These are phyloP conservation scores for Xylaria venustula DNA, from an alignment of 495 filamentous ascomycete genomes.

Conservation along the genomic window DNA sequence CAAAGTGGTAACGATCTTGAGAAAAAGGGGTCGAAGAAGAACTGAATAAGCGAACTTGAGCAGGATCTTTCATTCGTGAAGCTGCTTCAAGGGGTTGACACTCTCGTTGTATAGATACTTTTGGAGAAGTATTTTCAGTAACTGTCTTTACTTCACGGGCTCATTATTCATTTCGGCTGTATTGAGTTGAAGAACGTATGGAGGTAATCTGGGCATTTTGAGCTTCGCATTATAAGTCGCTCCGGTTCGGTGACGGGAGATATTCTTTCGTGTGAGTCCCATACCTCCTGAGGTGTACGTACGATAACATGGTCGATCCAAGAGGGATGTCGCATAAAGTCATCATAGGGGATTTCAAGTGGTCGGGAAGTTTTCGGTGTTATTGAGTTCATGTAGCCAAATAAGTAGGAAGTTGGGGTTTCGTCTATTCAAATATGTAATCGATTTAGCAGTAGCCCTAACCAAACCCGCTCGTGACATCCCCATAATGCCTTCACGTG, in stretches of 20 bases:
- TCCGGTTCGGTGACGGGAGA: background rate
- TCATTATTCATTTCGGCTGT: background rate
- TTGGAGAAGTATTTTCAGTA: background rate
- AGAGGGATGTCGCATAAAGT: background rate
- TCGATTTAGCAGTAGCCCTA: background rate
- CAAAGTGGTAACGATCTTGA: too few species aligned
- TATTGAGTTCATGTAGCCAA: background rate
- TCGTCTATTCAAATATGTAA: slow-evolving; percentile 4
- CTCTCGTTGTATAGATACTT: background rate
- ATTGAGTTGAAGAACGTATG: background rate
- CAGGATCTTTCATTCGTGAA: too few species aligned
- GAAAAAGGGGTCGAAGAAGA: too few species aligned
- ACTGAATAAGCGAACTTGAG: too few species aligned
- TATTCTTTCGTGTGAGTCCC: background rate
- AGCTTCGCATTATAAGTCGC: background rate
- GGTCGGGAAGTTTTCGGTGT: background rate
- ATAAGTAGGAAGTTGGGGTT: background rate
- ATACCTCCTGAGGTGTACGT: background rate
- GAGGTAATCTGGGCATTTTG: background rate
- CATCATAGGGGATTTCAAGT: background rate
- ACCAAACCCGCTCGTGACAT: background rate
- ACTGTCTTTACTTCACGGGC: background rate
- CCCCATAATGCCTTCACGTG: slow-evolving; percentile 4
- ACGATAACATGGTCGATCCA: background rate
- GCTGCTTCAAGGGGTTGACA: too few species aligned